These are phyloP conservation scores for Kwoniella dejecticola DNA, from an alignment of 768 basidiomycete species.

Conservation along the genomic window DNA sequence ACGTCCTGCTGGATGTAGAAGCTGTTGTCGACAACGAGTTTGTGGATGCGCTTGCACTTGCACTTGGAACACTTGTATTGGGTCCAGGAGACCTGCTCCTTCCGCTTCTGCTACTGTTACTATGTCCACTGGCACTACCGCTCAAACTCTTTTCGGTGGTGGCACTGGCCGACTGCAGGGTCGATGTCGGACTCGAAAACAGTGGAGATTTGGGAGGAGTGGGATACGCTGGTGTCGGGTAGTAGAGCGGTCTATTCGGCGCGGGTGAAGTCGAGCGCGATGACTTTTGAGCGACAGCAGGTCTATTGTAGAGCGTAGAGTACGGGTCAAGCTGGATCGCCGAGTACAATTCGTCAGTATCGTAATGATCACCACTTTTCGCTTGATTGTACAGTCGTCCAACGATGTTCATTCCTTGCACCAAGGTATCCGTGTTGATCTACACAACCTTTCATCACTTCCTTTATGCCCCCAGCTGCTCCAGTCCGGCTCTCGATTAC, in stretches of 20 bases:
- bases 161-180: slow-evolving; percentile 3
- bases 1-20: slow-evolving; percentile 40
- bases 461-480: neutral
- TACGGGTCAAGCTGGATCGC: slow-evolving; percentile 19
- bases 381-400: neutral
- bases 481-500: too few species aligned
- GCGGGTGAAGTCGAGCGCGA: slow-evolving; percentile 11
- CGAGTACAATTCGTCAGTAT: neutral
- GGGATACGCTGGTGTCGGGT: slow-evolving; percentile 15
- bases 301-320: slow-evolving; percentile 14
- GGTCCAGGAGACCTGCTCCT: slow-evolving; percentile 13
- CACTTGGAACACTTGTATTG: slow-evolving; percentile 2
- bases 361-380: neutral
- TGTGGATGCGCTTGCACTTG: slow-evolving; percentile 7
- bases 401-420: neutral
- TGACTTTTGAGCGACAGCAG: slow-evolving; percentile 1
- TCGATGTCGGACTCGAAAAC: slow-evolving; percentile 13
- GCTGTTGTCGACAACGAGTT: slow-evolving; percentile 41
- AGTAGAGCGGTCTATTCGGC: slow-evolving; percentile 13
- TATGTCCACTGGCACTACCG: neutral
- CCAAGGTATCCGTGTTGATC: slow-evolving; percentile 5
- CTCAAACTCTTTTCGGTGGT: neutral
- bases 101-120: slow-evolving; percentile 8
- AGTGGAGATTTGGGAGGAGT: slow-evolving; percentile 20
- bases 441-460: neutral